Percentiles rank a stretch among this genome's conserved stretches.
Conservation (phyloP, 805 yeast genomes). For the Tetrapisispora arboricola region DNA sequence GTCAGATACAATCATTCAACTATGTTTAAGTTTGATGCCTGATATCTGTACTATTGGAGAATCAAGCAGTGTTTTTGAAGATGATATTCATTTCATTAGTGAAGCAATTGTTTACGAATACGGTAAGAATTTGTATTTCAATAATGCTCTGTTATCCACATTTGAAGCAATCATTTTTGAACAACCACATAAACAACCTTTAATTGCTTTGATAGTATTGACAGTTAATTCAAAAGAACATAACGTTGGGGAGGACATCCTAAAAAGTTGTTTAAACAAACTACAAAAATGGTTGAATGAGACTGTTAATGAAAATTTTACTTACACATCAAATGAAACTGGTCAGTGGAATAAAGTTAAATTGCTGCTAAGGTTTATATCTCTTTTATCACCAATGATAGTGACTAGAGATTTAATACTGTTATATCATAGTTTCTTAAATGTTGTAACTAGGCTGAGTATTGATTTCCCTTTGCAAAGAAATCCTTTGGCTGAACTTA, state of each 20-base stretch:
- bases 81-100: constrained; percentile 50
- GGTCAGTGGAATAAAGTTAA: constrained; percentile 62
- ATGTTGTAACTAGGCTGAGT: constrained; percentile 41
- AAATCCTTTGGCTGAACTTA: constrained; percentile 49
- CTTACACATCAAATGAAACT: constrained; percentile 21
- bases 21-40: constrained; percentile 35
- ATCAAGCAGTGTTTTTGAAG: constrained; percentile 34
- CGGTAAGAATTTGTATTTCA: constrained; percentile 42
- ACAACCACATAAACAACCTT: constrained; percentile 77
- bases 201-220: constrained; percentile 50
- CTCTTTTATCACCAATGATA: constrained; percentile 51
- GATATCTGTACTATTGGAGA: constrained; percentile 51
- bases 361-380: constrained; percentile 53
- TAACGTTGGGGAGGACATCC: constrained; percentile 48
- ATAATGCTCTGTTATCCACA: constrained; percentile 46
- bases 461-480: constrained; percentile 26
- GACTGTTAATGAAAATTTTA: constrained; percentile 14
- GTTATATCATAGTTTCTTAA: constrained; percentile 42
- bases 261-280: constrained; percentile 53
- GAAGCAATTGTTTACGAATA: constrained; percentile 50
- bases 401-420: constrained; percentile 34
- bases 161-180: constrained; percentile 59
- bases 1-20: constrained; percentile 24
- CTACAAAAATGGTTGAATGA: constrained; percentile 42
- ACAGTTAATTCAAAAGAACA: constrained; percentile 49